Evolutionary conservation across 2,329 filamentous ascomycete species (phyloP).

Genomic region (Emmonsia crescens): DNA sequence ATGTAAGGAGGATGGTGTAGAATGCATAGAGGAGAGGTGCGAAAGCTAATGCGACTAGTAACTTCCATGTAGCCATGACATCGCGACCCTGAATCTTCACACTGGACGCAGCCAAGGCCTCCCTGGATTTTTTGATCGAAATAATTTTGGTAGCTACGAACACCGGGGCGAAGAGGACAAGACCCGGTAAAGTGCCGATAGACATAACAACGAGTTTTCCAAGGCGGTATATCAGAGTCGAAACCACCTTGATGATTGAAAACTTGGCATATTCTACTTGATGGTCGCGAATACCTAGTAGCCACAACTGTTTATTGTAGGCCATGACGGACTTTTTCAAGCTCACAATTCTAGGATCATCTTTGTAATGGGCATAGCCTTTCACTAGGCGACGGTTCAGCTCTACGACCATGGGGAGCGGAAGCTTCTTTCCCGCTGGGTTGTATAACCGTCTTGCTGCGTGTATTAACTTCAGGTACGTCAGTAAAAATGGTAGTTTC

Average conservation of each 20-base stretch:
- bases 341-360: conserved; percentile 70
- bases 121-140: conserved; percentile 68
- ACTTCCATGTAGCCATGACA: conserved; percentile 90
- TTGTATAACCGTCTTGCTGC: conserved; percentile 89
- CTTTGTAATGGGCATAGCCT: conserved; percentile 86
- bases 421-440: conserved; percentile 84
- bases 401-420: conserved; percentile 84
- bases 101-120: conserved; percentile 72
- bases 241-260: conserved; percentile 63
- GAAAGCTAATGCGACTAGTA: conserved; percentile 74
- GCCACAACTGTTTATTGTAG: conserved; percentile 79
- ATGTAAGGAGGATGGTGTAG: conserved; percentile 63
- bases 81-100: conserved; percentile 83
- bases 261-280: conserved; percentile 88
- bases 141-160: conserved; percentile 77
- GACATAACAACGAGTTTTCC: conserved; percentile 66
- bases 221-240: conserved; percentile 68
- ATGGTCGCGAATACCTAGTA: conserved; percentile 82
- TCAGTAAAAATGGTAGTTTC: conserved; percentile 20
- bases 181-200: conserved; percentile 72
- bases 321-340: conserved; percentile 64
- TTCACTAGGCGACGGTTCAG: conserved; percentile 83
- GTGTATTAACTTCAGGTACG: conserved; percentile 60
- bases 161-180: conserved; percentile 77
- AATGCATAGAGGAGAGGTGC: conserved; percentile 71